Evolutionary conservation across 345 rosid genomes (phyloP).

Genomic region (Cardamine resedifolia): DNA sequence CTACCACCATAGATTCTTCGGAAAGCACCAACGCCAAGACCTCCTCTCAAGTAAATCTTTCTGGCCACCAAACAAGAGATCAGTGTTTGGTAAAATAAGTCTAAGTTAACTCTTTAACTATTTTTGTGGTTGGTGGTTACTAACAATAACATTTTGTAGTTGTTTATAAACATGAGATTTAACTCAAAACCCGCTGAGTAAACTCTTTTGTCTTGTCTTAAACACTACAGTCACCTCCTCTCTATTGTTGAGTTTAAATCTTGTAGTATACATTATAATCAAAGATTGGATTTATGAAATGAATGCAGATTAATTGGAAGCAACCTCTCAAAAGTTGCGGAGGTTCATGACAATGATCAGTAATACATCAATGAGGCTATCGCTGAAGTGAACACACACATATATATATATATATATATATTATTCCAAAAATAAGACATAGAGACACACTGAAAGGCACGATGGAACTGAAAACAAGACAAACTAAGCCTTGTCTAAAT

Average conservation of each 20-base stretch:
- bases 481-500: conserved; percentile 9
- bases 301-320: conserved; percentile 3
- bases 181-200: too few relatives aligned
- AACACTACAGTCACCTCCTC: too few relatives aligned
- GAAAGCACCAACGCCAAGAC: conserved; percentile 83
- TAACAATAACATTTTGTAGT: too few relatives aligned
- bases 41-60: conserved; percentile 74
- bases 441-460: not conserved
- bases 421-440: not conserved
- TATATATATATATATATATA: too few relatives aligned
- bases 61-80: conserved; percentile 47
- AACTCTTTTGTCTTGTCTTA: too few relatives aligned
- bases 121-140: too few relatives aligned
- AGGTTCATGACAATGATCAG: not conserved
- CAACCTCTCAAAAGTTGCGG: not conserved
- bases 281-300: not conserved
- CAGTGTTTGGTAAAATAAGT: too few relatives aligned
- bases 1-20: conserved; percentile 56
- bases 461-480: conserved; percentile 9
- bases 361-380: not conserved
- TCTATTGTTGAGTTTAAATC: not conserved
- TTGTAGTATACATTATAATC: not conserved
- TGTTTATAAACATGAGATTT: too few relatives aligned
- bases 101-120: too few relatives aligned
- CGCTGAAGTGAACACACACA: too few relatives aligned